Evolutionary conservation across 306 rosid species (phyloP).

Genomic region (Trifolium dubium): DNA sequence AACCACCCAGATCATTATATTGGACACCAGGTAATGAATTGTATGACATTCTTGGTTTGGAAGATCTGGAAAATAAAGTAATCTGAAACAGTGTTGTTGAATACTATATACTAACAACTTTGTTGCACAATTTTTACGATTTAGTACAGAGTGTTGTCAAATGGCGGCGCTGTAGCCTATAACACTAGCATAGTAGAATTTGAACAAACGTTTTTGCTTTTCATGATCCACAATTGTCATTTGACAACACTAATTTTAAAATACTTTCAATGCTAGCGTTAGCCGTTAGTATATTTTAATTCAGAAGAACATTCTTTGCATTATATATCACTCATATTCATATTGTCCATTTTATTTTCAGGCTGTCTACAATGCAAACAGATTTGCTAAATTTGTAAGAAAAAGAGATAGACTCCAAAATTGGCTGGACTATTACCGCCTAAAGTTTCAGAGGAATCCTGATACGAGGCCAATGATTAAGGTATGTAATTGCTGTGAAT

Average conservation of each 20-base stretch:
- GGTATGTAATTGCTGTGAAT: constrained; percentile 51
- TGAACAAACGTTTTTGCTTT: too few relatives aligned
- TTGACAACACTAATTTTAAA: too few relatives aligned
- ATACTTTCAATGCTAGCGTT: too few relatives aligned
- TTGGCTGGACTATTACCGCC: constrained; percentile 91
- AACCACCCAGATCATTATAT: constrained; percentile 88
- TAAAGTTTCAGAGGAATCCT: constrained; percentile 86
- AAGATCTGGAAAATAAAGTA: constrained; percentile 13
- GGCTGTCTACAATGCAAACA: constrained; percentile 96
- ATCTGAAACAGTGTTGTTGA: not conserved
- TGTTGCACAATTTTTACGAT: too few relatives aligned
- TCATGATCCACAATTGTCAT: too few relatives aligned
- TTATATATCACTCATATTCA: constrained; percentile 21
- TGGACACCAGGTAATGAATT: constrained; percentile 82
- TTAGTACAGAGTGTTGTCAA: too few relatives aligned
- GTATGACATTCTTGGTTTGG: not conserved
- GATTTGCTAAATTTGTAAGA: constrained; percentile 69
- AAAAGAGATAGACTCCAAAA: constrained; percentile 79
- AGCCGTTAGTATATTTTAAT: too few relatives aligned
- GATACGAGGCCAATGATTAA: constrained; percentile 67
- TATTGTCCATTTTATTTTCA: constrained; percentile 37
- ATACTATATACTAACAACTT: not conserved
- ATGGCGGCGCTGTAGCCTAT: too few relatives aligned
- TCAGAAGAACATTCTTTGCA: constrained; percentile 23
- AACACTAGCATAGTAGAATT: too few relatives aligned